Evolutionary conservation across 768 basidiomycete genomes (phyloP).

Genomic region (Lactifluus subvellereus): DNA sequence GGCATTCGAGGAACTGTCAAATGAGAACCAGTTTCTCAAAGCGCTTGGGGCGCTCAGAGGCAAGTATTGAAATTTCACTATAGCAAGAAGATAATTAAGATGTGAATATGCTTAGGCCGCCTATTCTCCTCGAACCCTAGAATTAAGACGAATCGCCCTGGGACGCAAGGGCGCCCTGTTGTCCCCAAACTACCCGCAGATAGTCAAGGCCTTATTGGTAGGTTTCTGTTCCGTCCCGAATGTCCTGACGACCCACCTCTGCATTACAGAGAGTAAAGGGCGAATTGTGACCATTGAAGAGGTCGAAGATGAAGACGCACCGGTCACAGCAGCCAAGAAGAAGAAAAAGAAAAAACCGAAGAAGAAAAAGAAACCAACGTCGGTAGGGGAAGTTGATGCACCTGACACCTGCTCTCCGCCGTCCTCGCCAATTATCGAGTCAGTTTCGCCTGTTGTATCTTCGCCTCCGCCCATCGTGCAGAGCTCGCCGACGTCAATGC

Average conservation of each 20-base stretch:
- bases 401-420: slow-evolving; percentile 25
- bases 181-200: neutral
- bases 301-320: slow-evolving; percentile 63
- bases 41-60: slow-evolving; percentile 71
- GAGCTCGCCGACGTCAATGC: neutral
- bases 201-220: neutral
- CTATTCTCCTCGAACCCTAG: slow-evolving; percentile 41
- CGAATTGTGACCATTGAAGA: slow-evolving; percentile 60
- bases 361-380: slow-evolving; percentile 50
- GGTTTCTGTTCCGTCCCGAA: neutral
- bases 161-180: neutral
- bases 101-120: slow-evolving; percentile 42
- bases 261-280: slow-evolving; percentile 27
- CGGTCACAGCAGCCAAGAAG: slow-evolving; percentile 39
- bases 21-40: slow-evolving; percentile 74
- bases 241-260: neutral
- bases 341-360: slow-evolving; percentile 75
- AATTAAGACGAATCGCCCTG: slow-evolving; percentile 12
- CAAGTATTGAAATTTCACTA: slow-evolving; percentile 26
- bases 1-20: slow-evolving; percentile 43
- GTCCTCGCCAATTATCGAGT: slow-evolving; percentile 20
- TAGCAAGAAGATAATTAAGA: neutral
- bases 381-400: slow-evolving; percentile 23
- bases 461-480: neutral
- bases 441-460: neutral